Conservation (phyloP, 768 basidiomycete species). For the Pleurotus eryngii region DNA sequence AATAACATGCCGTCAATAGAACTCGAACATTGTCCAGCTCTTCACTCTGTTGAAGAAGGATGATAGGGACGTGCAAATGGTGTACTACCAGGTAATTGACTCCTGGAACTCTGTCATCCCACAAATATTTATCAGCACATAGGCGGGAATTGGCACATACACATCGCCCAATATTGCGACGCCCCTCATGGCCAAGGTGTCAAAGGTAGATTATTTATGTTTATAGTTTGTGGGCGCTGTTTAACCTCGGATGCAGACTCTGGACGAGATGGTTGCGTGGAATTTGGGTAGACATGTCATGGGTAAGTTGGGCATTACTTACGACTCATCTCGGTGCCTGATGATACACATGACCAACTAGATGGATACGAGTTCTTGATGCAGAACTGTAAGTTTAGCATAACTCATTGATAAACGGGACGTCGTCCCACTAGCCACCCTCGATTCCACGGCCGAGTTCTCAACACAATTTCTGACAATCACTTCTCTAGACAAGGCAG, state of each 20-base stretch:
- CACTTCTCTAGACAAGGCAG: conserved; percentile 30
- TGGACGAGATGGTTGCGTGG: conserved; percentile 46
- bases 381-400: conserved; percentile 43
- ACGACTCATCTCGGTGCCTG: neutral
- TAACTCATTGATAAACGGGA: neutral
- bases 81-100: conserved; percentile 48
- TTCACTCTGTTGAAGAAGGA: conserved; percentile 51
- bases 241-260: conserved; percentile 17
- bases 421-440: neutral
- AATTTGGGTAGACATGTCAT: conserved; percentile 52
- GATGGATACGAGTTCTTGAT: conserved; percentile 59
- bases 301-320: conserved; percentile 22
- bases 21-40: conserved; percentile 49
- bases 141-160: conserved; percentile 58
- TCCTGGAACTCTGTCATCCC: neutral
- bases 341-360: conserved; percentile 11
- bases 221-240: neutral
- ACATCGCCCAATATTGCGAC: conserved; percentile 40
- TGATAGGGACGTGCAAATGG: conserved; percentile 45
- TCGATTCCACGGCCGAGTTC: too few relatives aligned
- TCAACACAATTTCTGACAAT: neutral
- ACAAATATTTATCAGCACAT: neutral
- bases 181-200: conserved; percentile 38
- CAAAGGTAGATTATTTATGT: conserved; percentile 27
- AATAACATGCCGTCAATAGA: conserved; percentile 10